Base-by-base conservation (phyloP, 345 rosid species). In the Eucalyptus marginata region DNA sequence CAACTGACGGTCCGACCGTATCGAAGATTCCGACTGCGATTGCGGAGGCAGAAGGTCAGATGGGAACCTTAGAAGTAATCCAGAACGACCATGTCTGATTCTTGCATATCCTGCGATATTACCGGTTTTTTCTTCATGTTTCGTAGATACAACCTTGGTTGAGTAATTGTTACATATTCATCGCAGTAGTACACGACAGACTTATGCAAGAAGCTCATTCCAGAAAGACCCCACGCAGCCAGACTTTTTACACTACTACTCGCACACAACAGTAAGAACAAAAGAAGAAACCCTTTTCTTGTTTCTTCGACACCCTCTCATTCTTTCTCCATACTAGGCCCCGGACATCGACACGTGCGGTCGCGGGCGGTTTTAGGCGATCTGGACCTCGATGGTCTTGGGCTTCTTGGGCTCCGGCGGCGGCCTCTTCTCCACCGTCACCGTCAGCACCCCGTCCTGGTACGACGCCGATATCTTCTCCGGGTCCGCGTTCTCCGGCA, bases 321-420 rank as follows among this genome's bases (percentile, higher is more conserved):
- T n/a, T 24, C 88, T 52, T 87, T 59, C 50, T 59, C 71, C 31
- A 17, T 22, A 4, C 2, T 59, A 22, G 47, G 33, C 20, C 88
- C 62, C 10, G 5, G 46, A 58, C 17, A 24, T 0, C 10, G 0
- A 83, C n/a, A 0, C 9, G 1, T 4, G 20, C 49, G 5, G 86
- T 29, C 51, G 1, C n/a, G 10, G 51, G 51, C n/a, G 2, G 56
- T 47, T 58, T 68, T 83, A 90, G 16, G 91, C 92, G 47, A 88
- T 80, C 87, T 91, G 87, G 22, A 90, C 93, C 87, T 91, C 85
- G 49, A 91, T 87, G 58, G 87, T 90, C 89, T 89, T 92, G 36
- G 92, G 91, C 90, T 90, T 92, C 92, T 89, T 90, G 24, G 92
- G 92, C 89, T 90, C 92, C n/a, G 91, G 92, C 33, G 93, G 93